phyloP scores from a whole-genome alignment of 169 alveolate genomes.

The Plasmodium vivax region DNA sequence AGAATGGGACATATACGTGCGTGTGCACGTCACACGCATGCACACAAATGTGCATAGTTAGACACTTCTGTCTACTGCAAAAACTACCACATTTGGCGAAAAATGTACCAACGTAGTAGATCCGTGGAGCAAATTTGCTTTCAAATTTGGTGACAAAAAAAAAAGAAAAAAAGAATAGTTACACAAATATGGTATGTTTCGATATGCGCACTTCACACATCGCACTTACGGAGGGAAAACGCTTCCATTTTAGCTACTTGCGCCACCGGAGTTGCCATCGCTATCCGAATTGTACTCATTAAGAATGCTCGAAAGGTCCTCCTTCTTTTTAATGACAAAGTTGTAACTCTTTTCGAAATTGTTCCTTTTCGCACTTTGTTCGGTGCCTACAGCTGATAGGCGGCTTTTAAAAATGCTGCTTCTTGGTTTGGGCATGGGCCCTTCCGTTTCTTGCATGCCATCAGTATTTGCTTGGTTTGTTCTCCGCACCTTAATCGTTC shows the following conservation, averaged over 20 bases:
- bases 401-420: neutral
- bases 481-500: neutral
- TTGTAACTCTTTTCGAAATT: slow-evolving; percentile 55
- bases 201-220: neutral
- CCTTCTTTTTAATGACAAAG: slow-evolving; percentile 65
- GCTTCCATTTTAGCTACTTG: slow-evolving; percentile 1
- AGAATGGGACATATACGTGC: neutral
- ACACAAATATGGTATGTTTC: neutral
- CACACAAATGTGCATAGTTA: neutral
- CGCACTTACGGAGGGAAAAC: neutral
- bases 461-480: neutral
- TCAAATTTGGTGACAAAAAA: neutral
- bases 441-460: neutral
- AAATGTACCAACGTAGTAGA: neutral
- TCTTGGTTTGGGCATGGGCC: neutral
- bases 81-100: neutral
- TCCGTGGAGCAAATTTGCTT: neutral
- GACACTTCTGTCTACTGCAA: neutral
- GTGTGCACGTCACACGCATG: neutral
- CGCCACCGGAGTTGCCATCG: neutral
- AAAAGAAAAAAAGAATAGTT: neutral
- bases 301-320: slow-evolving; percentile 28
- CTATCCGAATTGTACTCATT: slow-evolving; percentile 63
- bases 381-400: neutral
- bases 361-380: neutral